phyloP scores from a whole-genome alignment of 176 grass and related monocot species.

The Triticum dicoccoides region DNA sequence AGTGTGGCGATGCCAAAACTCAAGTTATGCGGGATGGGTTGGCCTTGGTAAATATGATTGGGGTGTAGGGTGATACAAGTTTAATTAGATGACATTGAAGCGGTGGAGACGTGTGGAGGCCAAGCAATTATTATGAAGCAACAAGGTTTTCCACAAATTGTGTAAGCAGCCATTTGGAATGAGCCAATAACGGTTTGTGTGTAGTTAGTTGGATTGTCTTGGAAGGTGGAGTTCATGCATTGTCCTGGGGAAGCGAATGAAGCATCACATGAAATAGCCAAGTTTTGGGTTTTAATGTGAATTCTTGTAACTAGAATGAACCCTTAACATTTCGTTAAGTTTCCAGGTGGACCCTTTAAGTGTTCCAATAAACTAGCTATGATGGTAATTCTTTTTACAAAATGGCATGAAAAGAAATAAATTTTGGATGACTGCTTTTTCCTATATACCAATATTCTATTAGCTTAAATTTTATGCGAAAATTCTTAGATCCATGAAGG shows the following conservation, averaged over 20 bases:
- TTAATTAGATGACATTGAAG: background rate
- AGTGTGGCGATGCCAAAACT: too few species aligned
- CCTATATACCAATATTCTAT: too few species aligned
- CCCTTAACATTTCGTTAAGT: background rate
- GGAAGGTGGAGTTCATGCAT: background rate
- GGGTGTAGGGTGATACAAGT: background rate
- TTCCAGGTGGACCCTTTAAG: background rate
- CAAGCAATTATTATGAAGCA: too few species aligned
- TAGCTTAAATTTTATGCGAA: too few species aligned
- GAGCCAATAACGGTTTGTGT: background rate
- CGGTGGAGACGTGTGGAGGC: background rate
- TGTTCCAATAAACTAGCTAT: background rate
- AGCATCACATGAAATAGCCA: background rate
- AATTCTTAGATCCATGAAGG: too few species aligned
- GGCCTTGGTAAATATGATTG: too few species aligned
- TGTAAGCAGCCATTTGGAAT: background rate
- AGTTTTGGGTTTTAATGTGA: background rate
- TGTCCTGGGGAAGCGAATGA: background rate
- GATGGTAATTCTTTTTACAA: background rate
- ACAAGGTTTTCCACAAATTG: too few species aligned
- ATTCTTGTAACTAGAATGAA: background rate
- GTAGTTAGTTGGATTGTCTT: background rate
- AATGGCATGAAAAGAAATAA: background rate
- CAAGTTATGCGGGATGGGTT: too few species aligned
- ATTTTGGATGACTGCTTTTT: too few species aligned